These are phyloP conservation scores for Amesomyces nigricolor DNA, from an alignment of 2,329 filamentous ascomycete genomes.

Conservation along the genomic window DNA sequence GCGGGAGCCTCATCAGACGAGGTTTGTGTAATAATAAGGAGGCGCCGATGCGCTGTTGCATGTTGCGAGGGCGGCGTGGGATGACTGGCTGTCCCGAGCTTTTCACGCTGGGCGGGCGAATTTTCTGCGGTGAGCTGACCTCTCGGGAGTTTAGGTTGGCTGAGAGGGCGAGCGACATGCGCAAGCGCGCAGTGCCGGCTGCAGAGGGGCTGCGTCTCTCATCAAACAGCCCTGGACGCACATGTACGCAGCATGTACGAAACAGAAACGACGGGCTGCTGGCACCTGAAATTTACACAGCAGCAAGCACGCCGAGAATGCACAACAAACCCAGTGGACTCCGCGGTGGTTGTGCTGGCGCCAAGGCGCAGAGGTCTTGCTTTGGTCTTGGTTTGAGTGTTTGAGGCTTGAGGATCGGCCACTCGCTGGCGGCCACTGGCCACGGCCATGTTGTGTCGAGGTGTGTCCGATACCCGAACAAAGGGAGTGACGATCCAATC, in stretches of 20 bases:
- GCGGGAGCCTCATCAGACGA: background rate
- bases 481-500: slow-evolving; percentile 16
- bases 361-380: slow-evolving; percentile 1
- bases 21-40: background rate
- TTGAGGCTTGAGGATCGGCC: background rate
- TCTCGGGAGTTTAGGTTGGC: background rate
- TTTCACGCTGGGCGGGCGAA: background rate
- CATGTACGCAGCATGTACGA: slow-evolving; percentile 10
- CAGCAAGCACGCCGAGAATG: background rate
- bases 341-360: slow-evolving; percentile 20
- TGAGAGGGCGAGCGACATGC: background rate
- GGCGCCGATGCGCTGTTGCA: slow-evolving; percentile 14
- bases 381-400: slow-evolving; percentile 19
- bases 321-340: background rate
- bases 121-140: slow-evolving; percentile 4
- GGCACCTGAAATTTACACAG: slow-evolving; percentile 21
- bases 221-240: slow-evolving; percentile 13
- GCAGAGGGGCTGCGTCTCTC: slow-evolving; percentile 10
- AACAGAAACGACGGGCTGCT: slow-evolving; percentile 11
- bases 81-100: slow-evolving; percentile 14
- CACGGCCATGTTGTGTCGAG: background rate
- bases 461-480: slow-evolving; percentile 14
- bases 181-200: slow-evolving; percentile 17
- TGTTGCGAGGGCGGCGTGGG: slow-evolving; percentile 11
- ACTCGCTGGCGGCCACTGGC: background rate